These are phyloP conservation scores for Podospora pseudopauciseta DNA, from an alignment of 495 filamentous ascomycete species.

Conservation along the genomic window DNA sequence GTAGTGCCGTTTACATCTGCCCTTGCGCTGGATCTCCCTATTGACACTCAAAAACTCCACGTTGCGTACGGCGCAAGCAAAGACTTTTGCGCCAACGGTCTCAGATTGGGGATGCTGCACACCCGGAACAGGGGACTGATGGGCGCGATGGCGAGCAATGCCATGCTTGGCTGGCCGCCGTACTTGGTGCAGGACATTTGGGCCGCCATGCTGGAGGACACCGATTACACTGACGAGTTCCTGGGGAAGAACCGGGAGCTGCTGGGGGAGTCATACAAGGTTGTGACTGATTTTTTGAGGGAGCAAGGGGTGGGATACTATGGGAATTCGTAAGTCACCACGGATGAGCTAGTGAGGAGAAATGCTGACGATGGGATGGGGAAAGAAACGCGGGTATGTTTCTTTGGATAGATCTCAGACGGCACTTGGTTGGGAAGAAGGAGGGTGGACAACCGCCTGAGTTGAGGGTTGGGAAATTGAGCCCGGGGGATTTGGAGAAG, in stretches of 20 bases:
- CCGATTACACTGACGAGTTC: conserved; percentile 40
- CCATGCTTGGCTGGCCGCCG: conserved; percentile 20
- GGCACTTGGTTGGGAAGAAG: background rate
- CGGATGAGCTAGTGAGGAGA: background rate
- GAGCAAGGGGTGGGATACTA: conserved; percentile 34
- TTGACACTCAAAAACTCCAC: conserved; percentile 39
- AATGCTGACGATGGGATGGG: background rate
- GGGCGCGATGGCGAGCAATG: conserved; percentile 8
- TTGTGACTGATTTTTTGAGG: conserved; percentile 33
- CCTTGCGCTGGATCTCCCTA: conserved; percentile 35
- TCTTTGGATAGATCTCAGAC: conserved; percentile 19
- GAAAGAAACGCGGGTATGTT: conserved; percentile 18
- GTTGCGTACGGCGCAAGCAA: conserved; percentile 44
- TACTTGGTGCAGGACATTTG: conserved; percentile 23
- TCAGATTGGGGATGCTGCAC: conserved; percentile 39
- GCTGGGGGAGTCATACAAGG: conserved; percentile 35
- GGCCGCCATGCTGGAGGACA: conserved; percentile 42
- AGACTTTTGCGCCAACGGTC: conserved; percentile 42
- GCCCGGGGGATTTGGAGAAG: background rate
- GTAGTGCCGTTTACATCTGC: conserved; percentile 34
- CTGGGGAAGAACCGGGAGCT: conserved; percentile 37
- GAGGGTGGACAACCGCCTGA: background rate
- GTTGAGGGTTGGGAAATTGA: conserved; percentile 5
- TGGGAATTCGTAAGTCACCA: conserved; percentile 12
- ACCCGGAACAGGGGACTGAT: conserved; percentile 19